A percentile compares a stretch with the other conserved stretches of the same genome.
phyloP scores from a whole-genome alignment of 257 asterid genomes.

The Solanum piurae region DNA sequence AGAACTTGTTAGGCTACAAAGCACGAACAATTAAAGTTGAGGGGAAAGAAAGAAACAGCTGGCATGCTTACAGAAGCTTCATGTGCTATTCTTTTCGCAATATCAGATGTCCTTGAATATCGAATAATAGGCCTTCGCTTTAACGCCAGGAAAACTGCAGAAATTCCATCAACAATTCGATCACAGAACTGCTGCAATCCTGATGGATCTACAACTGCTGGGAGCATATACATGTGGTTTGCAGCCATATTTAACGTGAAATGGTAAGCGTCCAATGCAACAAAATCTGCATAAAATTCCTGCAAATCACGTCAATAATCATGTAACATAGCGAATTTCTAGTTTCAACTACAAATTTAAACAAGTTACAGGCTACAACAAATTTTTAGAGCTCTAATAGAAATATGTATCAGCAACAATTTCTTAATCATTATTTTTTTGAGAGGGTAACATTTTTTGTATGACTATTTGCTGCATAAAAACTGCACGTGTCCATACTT shows the following conservation, averaged over 20 bases:
- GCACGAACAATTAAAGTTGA: not conserved
- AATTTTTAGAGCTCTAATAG: not conserved
- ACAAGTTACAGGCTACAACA: not conserved
- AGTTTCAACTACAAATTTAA: constrained; percentile 1
- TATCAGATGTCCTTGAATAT: constrained; percentile 80
- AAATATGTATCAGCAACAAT: not conserved
- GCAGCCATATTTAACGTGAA: constrained; percentile 64
- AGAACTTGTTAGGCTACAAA: not conserved
- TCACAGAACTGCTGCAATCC: constrained; percentile 69
- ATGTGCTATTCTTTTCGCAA: constrained; percentile 82
- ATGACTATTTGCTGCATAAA: not conserved
- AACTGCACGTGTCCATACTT: not conserved
- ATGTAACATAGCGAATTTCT: not conserved
- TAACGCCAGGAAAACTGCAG: constrained; percentile 75
- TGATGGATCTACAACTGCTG: constrained; percentile 92
- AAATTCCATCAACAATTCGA: constrained; percentile 82
- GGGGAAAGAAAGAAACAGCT: not conserved
- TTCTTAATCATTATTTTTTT: not conserved
- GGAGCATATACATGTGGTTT: constrained; percentile 82
- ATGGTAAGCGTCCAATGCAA: constrained; percentile 76
- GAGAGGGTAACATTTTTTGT: not conserved
- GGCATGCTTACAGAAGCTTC: constrained; percentile 67
- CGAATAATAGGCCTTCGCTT: constrained; percentile 88
- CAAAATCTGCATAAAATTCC: constrained; percentile 95
- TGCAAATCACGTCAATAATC: constrained; percentile 30